Base-by-base conservation (phyloP, 1,139 yeast species). In the Yamadazyma songkhlaensis region DNA sequence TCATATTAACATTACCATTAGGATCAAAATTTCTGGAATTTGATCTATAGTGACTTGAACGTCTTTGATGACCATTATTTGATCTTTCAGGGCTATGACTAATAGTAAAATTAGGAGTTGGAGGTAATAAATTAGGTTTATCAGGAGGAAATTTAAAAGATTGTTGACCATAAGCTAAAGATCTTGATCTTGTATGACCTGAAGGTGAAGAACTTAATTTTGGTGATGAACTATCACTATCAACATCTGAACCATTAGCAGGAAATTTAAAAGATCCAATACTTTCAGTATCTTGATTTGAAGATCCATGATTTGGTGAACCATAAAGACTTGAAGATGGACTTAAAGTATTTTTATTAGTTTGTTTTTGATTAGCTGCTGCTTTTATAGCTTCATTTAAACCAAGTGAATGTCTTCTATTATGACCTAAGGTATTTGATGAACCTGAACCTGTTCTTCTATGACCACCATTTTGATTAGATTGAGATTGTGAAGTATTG, bases 371-470 rank as follows among this genome's bases (percentile, higher is more conserved):
- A 52, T 79, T 80, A 7, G 96, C 96, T 11, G 98, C 98, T 4
- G 97, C 97, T 50, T 84, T 83, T 52, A 87, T 90, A n/a, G 98
- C 98, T 60, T 92, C 98, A 41, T 84, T 84, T 42, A 92, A 70
- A 2, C 96, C 97, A 44, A 92, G 67, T 0, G 97, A 89, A 56
- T 92, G 98, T 60, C 98, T 79, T 64, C 98, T 80, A 35, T 74
- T 71, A 56, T 92, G 98, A 28, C 97, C 96, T 40, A 62, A 51
- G 31, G 45, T 45, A 21, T 52, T 41, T 25, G 55, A 54, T 11
- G 62, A 50, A 13, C 61, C 52, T 10, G 69, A 60, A 9, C 68
- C 70, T 3, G 74, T 63, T 43, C 74, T 55, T 44, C 71, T 57
- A 48, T 68, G 74, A 29, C 49, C 43, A 31, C 33, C 32, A 25